Evolutionary conservation across 306 rosid species (phyloP).

Genomic region (Trifolium subterraneum): DNA sequence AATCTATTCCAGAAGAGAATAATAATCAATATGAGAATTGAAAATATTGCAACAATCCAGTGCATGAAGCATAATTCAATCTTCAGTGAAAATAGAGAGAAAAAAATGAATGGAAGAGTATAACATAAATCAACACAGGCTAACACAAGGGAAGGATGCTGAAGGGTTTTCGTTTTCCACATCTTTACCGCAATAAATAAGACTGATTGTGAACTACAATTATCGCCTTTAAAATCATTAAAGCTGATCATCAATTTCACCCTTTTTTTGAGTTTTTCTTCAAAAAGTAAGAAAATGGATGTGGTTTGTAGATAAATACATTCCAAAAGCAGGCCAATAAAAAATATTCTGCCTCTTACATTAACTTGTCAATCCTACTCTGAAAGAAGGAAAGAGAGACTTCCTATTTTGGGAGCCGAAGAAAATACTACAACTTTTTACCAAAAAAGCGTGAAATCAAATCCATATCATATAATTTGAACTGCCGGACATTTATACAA

Average conservation of each 20-base stretch:
- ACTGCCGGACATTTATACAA: neutral
- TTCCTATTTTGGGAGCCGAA: neutral
- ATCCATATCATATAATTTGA: neutral
- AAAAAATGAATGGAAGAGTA: slow-evolving; percentile 15
- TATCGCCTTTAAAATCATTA: neutral
- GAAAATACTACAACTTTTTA: neutral
- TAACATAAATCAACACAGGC: slow-evolving; percentile 15
- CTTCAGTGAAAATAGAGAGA: neutral
- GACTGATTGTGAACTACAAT: neutral
- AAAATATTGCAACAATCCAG: slow-evolving; percentile 19
- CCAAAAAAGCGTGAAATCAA: slow-evolving; percentile 19
- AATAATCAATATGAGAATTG: slow-evolving; percentile 34
- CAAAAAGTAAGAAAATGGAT: neutral
- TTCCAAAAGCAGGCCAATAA: slow-evolving; percentile 1
- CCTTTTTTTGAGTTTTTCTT: neutral
- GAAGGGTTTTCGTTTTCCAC: neutral
- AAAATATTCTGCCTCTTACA: neutral
- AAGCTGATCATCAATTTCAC: neutral
- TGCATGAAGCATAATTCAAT: slow-evolving; percentile 29
- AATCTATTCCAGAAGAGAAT: slow-evolving; percentile 55
- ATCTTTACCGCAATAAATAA: neutral
- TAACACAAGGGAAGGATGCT: neutral
- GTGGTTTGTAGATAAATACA: neutral
- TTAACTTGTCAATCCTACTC: neutral
- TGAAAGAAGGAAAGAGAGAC: neutral